Conservation (phyloP, 2,329 filamentous ascomycete species). For the Colletotrichum sublineola region DNA sequence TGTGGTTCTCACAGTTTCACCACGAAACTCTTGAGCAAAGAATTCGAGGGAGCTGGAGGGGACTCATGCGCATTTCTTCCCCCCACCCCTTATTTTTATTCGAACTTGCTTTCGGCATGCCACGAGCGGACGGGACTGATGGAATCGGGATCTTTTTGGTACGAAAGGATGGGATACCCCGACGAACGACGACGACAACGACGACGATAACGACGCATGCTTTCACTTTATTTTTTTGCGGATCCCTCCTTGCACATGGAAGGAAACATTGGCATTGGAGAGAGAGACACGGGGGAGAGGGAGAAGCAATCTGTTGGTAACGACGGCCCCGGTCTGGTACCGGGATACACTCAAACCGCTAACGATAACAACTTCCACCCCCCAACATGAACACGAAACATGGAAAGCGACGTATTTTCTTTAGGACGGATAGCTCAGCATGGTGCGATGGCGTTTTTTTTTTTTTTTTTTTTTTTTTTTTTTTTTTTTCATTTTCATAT, state of each 20-base stretch:
- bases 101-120: slow-evolving; percentile 13
- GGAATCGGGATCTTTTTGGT: neutral
- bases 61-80: neutral
- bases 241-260: neutral
- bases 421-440: slow-evolving; percentile 1
- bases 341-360: neutral
- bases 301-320: neutral
- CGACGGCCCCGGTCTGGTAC: slow-evolving; percentile 8
- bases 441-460: slow-evolving; percentile 15
- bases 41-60: neutral
- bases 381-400: slow-evolving; percentile 12
- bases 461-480: neutral
- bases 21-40: neutral
- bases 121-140: slow-evolving; percentile 2
- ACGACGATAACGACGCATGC: neutral
- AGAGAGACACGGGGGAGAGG: neutral
- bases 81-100: neutral
- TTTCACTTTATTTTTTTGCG: neutral
- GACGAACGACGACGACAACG: neutral
- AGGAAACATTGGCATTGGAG: neutral
- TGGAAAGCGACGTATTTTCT: slow-evolving; percentile 18
- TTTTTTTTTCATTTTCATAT: neutral
- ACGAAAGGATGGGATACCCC: neutral
- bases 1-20: neutral
- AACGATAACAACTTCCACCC: neutral